Percentiles rank a stretch among this genome's conserved stretches.
Conservation (phyloP, 306 rosid species). For the Nissolia schottii region DNA sequence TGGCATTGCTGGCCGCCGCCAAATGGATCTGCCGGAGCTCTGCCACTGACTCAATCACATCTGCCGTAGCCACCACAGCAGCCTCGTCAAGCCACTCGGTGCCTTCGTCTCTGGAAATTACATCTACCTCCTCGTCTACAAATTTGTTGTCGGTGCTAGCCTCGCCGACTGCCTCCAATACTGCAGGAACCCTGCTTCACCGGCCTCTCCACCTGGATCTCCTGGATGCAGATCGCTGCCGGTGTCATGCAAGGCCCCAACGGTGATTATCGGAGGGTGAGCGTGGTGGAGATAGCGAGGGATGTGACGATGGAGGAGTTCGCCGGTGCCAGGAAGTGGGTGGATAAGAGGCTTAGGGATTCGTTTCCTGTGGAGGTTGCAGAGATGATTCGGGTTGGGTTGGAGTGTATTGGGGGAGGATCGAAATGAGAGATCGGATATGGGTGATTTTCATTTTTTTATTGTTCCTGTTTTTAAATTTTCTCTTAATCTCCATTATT, state of each 20-base stretch:
- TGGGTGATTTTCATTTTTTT: conserved; percentile 8
- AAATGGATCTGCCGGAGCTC: conserved; percentile 45
- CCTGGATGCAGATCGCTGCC: conserved; percentile 73
- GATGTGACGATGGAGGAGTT: conserved; percentile 37
- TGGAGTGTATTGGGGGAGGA: conserved; percentile 60
- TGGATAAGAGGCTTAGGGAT: conserved; percentile 70
- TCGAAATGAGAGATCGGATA: conserved; percentile 67
- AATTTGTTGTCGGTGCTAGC: conserved; percentile 58
- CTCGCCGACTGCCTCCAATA: conserved; percentile 76
- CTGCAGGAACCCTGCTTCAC: conserved; percentile 72
- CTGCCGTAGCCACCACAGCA: conserved; percentile 69
- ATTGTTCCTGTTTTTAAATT: too few species aligned
- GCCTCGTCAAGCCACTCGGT: conserved; percentile 71
- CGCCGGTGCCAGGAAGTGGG: conserved; percentile 65
- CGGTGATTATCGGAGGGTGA: conserved; percentile 51
- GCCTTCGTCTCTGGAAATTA: conserved; percentile 61
- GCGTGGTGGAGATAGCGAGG: conserved; percentile 73
- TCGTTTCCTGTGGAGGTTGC: conserved; percentile 82
- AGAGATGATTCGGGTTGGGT: conserved; percentile 58
- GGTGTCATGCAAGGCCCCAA: conserved; percentile 85
- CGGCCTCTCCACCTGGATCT: conserved; percentile 63
- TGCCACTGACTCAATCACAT: conserved; percentile 41
- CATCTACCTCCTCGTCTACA: conserved; percentile 66
- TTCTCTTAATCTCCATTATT: neutral
- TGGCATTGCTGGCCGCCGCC: too few species aligned